phyloP scores from a whole-genome alignment of 83 land plant species.

The Diphasiastrum complanatum region DNA sequence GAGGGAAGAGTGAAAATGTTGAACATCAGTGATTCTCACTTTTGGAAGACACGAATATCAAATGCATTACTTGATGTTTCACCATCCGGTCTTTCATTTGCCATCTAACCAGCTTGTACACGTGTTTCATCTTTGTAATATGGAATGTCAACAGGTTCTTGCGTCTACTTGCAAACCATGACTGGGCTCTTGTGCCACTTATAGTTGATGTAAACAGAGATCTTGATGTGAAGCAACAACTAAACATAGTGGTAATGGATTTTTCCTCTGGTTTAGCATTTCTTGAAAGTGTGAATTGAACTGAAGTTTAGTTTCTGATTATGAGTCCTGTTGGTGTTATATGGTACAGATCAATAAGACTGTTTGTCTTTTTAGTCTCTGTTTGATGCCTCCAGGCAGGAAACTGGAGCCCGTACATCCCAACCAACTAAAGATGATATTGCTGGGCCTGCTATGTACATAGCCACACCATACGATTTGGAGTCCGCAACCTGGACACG shows the following conservation, averaged over 20 bases:
- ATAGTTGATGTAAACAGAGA: conserved; percentile 77
- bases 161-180: conserved; percentile 51
- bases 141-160: conserved; percentile 48
- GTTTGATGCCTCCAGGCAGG: conserved; percentile 20
- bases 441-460: conserved; percentile 56
- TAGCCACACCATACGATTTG: conserved; percentile 72
- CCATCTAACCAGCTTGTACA: background rate
- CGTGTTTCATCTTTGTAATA: background rate
- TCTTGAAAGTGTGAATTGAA: background rate
- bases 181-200: conserved; percentile 65
- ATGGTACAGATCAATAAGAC: too few species aligned
- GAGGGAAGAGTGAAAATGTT: too few species aligned
- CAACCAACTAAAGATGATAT: conserved; percentile 24
- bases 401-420: conserved; percentile 17
- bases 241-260: background rate
- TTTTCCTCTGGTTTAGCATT: background rate
- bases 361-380: conserved; percentile 16
- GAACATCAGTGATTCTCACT: too few species aligned
- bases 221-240: conserved; percentile 45
- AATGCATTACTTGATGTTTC: background rate
- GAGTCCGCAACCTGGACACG: conserved; percentile 69
- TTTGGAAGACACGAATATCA: too few species aligned
- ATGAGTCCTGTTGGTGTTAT: too few species aligned
- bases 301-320: too few species aligned
- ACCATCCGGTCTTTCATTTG: background rate